Evolutionary conservation across 164 flowering plant genomes (phyloP).

Genomic region (Sedum album): DNA sequence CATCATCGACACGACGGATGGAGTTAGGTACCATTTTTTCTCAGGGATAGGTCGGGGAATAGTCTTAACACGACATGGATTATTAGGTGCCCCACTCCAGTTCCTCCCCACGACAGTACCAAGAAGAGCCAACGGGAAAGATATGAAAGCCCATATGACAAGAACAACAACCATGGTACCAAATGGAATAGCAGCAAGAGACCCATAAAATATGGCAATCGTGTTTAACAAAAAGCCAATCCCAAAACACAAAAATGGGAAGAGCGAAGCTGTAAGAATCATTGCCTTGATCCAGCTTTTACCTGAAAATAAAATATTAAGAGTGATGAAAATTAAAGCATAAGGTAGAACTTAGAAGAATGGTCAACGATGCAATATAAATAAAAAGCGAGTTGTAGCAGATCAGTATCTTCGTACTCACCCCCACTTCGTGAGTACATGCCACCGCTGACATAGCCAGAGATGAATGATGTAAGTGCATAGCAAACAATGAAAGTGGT

Average conservation of each 20-base stretch:
- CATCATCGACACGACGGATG: constrained; percentile 88
- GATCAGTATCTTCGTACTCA: constrained; percentile 20
- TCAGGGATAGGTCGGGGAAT: constrained; percentile 98
- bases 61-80: constrained; percentile 98
- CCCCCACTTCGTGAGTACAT: constrained; percentile 96
- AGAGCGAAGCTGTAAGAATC: constrained; percentile 72
- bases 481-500: constrained; percentile 94
- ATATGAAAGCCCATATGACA: constrained; percentile 91
- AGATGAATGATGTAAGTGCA: constrained; percentile 89
- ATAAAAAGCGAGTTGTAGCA: not conserved
- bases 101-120: constrained; percentile 98
- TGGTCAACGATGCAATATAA: not conserved
- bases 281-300: constrained; percentile 93
- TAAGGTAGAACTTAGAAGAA: not conserved
- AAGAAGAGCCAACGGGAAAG: constrained; percentile 93
- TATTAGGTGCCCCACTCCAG: constrained; percentile 98
- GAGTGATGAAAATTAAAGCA: not conserved
- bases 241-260: constrained; percentile 39
- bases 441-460: constrained; percentile 97
- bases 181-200: constrained; percentile 96
- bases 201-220: constrained; percentile 93
- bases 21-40: constrained; percentile 98
- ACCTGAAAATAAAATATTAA: constrained; percentile 38
- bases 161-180: constrained; percentile 97
- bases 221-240: constrained; percentile 72